Base-by-base conservation (phyloP, 192 early-diverging fungal species). In the Pilaira anomala region DNA sequence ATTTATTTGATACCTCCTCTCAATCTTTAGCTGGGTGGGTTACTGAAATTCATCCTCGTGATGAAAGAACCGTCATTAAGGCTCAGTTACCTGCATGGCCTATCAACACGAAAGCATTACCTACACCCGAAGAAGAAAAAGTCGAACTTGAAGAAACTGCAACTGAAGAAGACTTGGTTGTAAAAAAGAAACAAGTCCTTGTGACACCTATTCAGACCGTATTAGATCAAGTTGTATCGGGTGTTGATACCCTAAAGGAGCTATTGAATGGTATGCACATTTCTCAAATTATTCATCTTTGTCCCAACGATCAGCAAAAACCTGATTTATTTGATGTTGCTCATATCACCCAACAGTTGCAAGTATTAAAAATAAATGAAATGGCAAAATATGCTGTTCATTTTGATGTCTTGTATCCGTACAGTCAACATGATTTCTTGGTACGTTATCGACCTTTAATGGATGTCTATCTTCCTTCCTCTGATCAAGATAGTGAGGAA, bases 231-330 rank as follows among this genome's bases (percentile, higher is more conserved):
- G 30, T 63, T 2, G 36, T 40, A 22, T 21, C 29, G 2, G 48
- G 62, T 26, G 9, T 51, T 9, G 49, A 53, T 26, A 19, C 22
- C 7, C 25, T 63, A 3, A 51, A n/a, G 1, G 24, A 53, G 16
- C 12, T 33, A 1, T 22, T 63, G 5, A 26, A 48, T 9, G 33
- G 18, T n/a, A 52, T 51, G n/a, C 79, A 83, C 28, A 71, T 86
- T 2, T 95, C 93, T 88, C 76, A 89, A 45, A 79, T 96, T 7
- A 71, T 91, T 39, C 95, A 95, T 78, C 74, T 96, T 18, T 70
- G 81, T 40, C 85, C 92, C 1, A 85, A 88, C 54, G 73, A 81
- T 50, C 25, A 63, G 9, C 77, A 79, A 24, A 64, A 75, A 3
- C 65, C 68, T 0, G 76, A 75, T 52, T 29, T 51, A 2, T 79